phyloP scores from a whole-genome alignment of 148 eudicot species.

The Silene conica region DNA sequence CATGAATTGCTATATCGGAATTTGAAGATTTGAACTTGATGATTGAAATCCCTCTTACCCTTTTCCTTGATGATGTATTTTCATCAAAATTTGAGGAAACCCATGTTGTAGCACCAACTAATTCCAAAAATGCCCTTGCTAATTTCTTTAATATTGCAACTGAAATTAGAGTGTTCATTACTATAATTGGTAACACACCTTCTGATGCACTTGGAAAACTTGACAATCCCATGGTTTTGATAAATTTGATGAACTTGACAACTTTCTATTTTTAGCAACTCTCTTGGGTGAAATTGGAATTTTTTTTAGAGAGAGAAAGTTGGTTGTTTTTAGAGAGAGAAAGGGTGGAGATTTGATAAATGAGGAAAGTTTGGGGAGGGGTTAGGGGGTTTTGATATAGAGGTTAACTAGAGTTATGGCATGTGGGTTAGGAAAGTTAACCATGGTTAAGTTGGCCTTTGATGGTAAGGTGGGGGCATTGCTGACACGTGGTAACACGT shows the following conservation, averaged over 20 bases:
- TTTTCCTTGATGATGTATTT: slow-evolving; percentile 20
- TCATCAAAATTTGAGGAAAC: slow-evolving; percentile 25
- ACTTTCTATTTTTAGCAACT: slow-evolving; percentile 16
- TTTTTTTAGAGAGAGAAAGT: slow-evolving; percentile 27
- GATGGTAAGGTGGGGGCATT: slow-evolving; percentile 8
- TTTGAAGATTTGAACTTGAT: slow-evolving; percentile 30
- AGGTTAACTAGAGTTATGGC: slow-evolving; percentile 11
- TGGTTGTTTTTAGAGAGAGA: background rate
- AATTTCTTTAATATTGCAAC: slow-evolving; percentile 47
- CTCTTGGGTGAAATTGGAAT: slow-evolving; percentile 5
- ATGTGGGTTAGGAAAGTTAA: slow-evolving; percentile 20
- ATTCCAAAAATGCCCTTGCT: slow-evolving; percentile 38
- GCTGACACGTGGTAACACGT: slow-evolving; percentile 32
- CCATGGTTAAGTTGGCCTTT: slow-evolving; percentile 18
- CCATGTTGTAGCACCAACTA: slow-evolving; percentile 22
- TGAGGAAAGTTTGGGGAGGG: slow-evolving; percentile 18
- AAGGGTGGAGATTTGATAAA: slow-evolving; percentile 16
- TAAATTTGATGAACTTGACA: too few relatives aligned
- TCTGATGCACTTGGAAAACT: slow-evolving; percentile 59
- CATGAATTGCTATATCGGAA: slow-evolving; percentile 1
- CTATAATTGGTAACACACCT: slow-evolving; percentile 51
- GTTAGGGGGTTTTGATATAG: slow-evolving; percentile 10
- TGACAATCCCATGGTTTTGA: slow-evolving; percentile 51
- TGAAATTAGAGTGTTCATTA: slow-evolving; percentile 61
- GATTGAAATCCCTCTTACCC: slow-evolving; percentile 29